Conservation (phyloP, 148 eudicot species). For the Euryodendron excelsum region DNA sequence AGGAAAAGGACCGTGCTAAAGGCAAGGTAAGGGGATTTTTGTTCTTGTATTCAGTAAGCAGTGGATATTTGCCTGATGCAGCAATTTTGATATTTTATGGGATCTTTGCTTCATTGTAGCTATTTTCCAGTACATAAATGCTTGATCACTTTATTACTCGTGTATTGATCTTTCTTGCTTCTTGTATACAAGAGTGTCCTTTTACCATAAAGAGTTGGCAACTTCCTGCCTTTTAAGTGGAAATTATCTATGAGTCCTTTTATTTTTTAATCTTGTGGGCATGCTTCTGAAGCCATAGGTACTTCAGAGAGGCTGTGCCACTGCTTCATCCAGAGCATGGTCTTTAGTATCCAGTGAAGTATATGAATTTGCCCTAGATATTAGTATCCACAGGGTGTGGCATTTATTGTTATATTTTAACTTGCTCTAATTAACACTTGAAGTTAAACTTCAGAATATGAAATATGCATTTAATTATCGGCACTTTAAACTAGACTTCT, state of each 20-base stretch:
- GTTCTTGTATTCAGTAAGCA: conserved; percentile 5
- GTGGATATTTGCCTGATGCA: conserved; percentile 1
- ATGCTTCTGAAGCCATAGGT: background rate
- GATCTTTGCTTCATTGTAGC: background rate
- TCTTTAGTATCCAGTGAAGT: background rate
- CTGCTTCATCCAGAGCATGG: background rate
- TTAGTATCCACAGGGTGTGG: no score
- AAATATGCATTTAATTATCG: background rate
- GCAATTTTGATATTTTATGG: background rate
- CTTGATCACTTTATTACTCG: background rate
- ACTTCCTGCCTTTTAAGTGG: background rate
- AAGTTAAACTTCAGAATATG: background rate
- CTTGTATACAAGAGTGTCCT: background rate
- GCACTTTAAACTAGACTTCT: background rate
- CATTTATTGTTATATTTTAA: background rate
- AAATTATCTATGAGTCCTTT: background rate
- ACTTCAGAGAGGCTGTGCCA: background rate
- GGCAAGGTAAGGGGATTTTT: conserved; percentile 47
- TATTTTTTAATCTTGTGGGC: background rate
- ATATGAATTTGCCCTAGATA: no score
- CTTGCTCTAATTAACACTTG: background rate
- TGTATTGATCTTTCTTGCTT: background rate
- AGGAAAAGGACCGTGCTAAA: conserved; percentile 59
- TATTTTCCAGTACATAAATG: background rate
- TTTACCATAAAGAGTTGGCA: background rate